Base-by-base conservation (phyloP, 1,284 basidiomycete genomes). In the Heterobasidion irregulare region DNA sequence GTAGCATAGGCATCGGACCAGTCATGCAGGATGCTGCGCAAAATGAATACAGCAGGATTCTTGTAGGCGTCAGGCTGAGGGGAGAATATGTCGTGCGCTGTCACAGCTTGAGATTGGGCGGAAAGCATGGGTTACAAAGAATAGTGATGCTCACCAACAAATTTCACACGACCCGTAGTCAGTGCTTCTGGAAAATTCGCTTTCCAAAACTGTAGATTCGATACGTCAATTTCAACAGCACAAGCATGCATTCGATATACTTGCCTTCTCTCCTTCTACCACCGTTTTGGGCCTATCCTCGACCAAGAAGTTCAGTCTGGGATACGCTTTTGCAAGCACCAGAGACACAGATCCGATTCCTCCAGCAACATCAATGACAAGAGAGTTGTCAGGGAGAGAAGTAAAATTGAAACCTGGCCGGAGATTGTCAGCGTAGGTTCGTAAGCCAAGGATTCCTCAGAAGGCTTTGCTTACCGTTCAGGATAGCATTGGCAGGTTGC, bases 361-460 rank as follows among this genome's bases (percentile, higher is more conserved):
- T 4, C 62, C 65, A 3, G 61, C 63, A 13, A 65, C 62, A 36
- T 66, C 64, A 26, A 66, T 43, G 12, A 64, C 57, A 2, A 58
- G 51, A 7, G 57, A 48, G n/a, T 56, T 57, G 33, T 57, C 52
- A 41, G 60, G 52, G 38, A 64, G 58, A 45, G 58, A 56, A 60
- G 6, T 57, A 49, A 49, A 59, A 61, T 1, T 59, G 57, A 58
- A 38, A 6, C 8, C 18, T 2, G 43, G 33, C 13, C 16, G 32
- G 2, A 18, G 18, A 26, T 26, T 26, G 26, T 26, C 26, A 26
- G 26, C 26, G 6, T 26, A 26, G 26, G 26, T 26, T 26, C 26
- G 26, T 26, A 26, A 26, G 26, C 26, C 4, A 26, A 26, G 26
- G 26, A 26, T 26, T 26, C 4, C 0, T 44, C 10, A 41, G 12